These are phyloP conservation scores for Cryphonectria naterciae DNA, from an alignment of 2,329 filamentous ascomycete genomes.

Conservation along the genomic window DNA sequence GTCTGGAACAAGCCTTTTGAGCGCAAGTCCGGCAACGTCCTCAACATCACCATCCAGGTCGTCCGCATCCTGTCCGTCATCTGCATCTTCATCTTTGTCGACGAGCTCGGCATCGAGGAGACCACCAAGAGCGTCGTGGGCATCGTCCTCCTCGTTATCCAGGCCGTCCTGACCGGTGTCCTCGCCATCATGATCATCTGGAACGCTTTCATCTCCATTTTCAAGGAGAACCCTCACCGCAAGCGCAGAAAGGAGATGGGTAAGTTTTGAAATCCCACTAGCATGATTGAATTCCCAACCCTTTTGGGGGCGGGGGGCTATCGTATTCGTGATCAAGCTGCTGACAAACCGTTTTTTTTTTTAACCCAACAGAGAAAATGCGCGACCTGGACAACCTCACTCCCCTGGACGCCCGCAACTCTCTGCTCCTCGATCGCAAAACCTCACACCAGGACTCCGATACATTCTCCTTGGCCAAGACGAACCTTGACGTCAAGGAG, in stretches of 20 bases:
- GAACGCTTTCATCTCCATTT: slow-evolving; percentile 83
- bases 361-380: slow-evolving; percentile 65
- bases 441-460: slow-evolving; percentile 43
- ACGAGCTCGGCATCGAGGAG: slow-evolving; percentile 86
- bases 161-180: slow-evolving; percentile 79
- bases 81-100: slow-evolving; percentile 91
- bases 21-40: slow-evolving; percentile 83
- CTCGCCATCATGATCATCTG: slow-evolving; percentile 86
- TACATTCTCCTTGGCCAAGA: slow-evolving; percentile 49
- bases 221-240: slow-evolving; percentile 87
- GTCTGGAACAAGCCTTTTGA: slow-evolving; percentile 87
- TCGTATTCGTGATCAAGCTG: slow-evolving; percentile 3
- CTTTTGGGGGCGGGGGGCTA: too few relatives aligned
- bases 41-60: slow-evolving; percentile 90
- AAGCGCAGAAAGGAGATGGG: slow-evolving; percentile 87
- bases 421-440: slow-evolving; percentile 70
- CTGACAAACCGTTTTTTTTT: slow-evolving; percentile 33
- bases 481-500: slow-evolving; percentile 41
- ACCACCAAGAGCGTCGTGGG: slow-evolving; percentile 94
- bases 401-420: slow-evolving; percentile 84
- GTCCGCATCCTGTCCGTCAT: slow-evolving; percentile 86
- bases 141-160: slow-evolving; percentile 89
- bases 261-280: slow-evolving; percentile 52
- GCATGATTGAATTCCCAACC: background rate
- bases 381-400: slow-evolving; percentile 83